These are phyloP conservation scores for Triglochin maritima DNA, from an alignment of 106 monocot genomes.

Conservation along the genomic window DNA sequence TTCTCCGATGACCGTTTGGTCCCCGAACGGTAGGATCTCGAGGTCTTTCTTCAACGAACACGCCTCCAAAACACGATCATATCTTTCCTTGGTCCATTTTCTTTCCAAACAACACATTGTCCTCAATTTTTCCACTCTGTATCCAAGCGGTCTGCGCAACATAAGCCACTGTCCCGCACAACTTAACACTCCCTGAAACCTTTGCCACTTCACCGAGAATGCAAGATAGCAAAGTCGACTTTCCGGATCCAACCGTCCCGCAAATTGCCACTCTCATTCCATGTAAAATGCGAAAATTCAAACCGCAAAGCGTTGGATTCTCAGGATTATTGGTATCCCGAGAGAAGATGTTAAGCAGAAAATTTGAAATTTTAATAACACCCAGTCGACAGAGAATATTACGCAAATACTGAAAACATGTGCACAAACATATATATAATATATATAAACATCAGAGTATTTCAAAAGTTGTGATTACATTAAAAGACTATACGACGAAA, in stretches of 20 bases:
- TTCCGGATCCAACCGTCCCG: slow-evolving; percentile 83
- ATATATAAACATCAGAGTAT: no score
- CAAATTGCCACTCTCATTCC: slow-evolving; percentile 85
- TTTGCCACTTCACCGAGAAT: slow-evolving; percentile 81
- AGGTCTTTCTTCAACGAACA: slow-evolving; percentile 86
- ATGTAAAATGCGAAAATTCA: slow-evolving; percentile 48
- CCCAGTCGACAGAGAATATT: no score
- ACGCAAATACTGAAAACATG: no score
- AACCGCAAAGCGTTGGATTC: slow-evolving; percentile 38
- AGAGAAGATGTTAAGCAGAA: no score
- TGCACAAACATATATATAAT: no score
- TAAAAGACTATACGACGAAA: no score
- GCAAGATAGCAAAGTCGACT: slow-evolving; percentile 75
- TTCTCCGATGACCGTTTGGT: slow-evolving; percentile 84
- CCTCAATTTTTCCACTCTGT: slow-evolving; percentile 89
- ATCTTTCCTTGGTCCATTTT: slow-evolving; percentile 63
- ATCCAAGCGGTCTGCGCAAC: slow-evolving; percentile 94
- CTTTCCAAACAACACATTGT: slow-evolving; percentile 78
- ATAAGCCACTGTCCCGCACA: slow-evolving; percentile 70
- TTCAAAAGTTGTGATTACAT: no score
- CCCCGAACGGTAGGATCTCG: slow-evolving; percentile 79
- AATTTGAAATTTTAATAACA: no score
- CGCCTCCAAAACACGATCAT: slow-evolving; percentile 50
- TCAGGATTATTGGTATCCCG: slow-evolving; percentile 51
- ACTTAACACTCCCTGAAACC: slow-evolving; percentile 40